phyloP scores from a whole-genome alignment of 179 eudicot genomes.

The Heliamphora pulchella region DNA sequence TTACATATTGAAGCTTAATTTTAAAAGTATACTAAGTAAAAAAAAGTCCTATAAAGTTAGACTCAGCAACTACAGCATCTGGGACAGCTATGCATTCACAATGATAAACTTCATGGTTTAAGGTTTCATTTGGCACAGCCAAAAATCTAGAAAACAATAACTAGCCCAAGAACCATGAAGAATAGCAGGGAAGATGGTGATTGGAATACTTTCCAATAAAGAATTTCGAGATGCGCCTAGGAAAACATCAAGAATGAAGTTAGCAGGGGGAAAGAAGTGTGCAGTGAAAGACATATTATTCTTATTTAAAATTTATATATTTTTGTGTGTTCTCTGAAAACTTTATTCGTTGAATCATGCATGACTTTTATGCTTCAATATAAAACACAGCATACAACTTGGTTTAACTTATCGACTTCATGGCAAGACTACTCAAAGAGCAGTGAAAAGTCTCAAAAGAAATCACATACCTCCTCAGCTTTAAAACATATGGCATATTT shows the following conservation, averaged over 20 bases:
- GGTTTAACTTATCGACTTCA: not conserved
- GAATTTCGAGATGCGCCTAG: not conserved
- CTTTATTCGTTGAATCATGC: not conserved
- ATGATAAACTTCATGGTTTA: not conserved
- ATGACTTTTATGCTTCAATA: not conserved
- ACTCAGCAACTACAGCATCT: not conserved
- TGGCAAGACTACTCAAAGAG: slow-evolving; percentile 1
- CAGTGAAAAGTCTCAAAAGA: slow-evolving; percentile 4
- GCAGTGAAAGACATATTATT: not conserved
- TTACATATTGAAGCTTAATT: no score
- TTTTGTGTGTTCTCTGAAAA: not conserved
- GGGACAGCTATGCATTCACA: not conserved
- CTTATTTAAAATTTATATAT: not conserved
- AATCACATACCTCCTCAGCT: slow-evolving; percentile 68
- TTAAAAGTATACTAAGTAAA: no score
- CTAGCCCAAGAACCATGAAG: not conserved
- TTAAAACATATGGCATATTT: slow-evolving; percentile 59
- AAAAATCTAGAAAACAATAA: not conserved
- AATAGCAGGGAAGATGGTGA: not conserved
- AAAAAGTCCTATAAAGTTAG: no score
- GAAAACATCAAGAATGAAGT: not conserved
- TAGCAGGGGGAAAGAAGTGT: not conserved
- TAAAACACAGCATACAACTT: not conserved
- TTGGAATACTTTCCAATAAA: not conserved
- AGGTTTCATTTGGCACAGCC: not conserved